Evolutionary conservation across 1,284 basidiomycete genomes (phyloP).

Genomic region (Exsudoporus floridanus): DNA sequence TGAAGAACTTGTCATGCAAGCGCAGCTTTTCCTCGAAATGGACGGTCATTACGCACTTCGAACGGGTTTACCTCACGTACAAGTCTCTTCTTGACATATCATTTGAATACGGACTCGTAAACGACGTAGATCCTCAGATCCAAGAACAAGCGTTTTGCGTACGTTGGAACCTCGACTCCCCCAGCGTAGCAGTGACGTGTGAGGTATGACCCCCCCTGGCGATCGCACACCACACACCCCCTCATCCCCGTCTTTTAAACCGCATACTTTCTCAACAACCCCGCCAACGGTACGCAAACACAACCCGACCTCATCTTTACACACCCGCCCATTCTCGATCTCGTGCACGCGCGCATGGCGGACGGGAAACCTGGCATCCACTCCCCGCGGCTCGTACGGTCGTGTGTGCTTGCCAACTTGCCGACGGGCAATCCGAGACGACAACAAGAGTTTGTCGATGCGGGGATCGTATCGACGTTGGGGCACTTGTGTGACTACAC

Average conservation of each 20-base stretch:
- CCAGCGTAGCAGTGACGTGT: constrained; percentile 50
- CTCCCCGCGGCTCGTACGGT: constrained; percentile 58
- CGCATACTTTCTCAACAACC: constrained; percentile 58
- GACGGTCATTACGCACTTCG: constrained; percentile 61
- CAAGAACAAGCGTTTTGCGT: constrained; percentile 69
- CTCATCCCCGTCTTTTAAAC: constrained; percentile 42
- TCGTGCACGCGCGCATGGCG: constrained; percentile 55
- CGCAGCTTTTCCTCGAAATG: constrained; percentile 58
- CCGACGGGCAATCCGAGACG: constrained; percentile 38
- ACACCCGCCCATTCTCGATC: constrained; percentile 49
- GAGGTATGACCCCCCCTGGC: constrained; percentile 43
- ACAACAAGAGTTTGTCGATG: constrained; percentile 41
- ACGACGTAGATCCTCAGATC: constrained; percentile 49
- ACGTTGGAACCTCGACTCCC: constrained; percentile 55
- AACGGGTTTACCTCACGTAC: constrained; percentile 45
- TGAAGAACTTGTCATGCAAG: constrained; percentile 76
- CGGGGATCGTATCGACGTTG: constrained; percentile 46
- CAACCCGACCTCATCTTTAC: constrained; percentile 51
- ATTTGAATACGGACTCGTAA: constrained; percentile 41
- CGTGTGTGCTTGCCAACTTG: constrained; percentile 57
- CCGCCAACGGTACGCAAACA: constrained; percentile 54
- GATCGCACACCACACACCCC: not conserved
- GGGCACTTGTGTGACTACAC: constrained; percentile 54
- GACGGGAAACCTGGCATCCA: constrained; percentile 57
- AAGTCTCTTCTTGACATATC: too few species aligned